phyloP scores from a whole-genome alignment of 768 basidiomycete genomes.

The Lactarius vividus region DNA sequence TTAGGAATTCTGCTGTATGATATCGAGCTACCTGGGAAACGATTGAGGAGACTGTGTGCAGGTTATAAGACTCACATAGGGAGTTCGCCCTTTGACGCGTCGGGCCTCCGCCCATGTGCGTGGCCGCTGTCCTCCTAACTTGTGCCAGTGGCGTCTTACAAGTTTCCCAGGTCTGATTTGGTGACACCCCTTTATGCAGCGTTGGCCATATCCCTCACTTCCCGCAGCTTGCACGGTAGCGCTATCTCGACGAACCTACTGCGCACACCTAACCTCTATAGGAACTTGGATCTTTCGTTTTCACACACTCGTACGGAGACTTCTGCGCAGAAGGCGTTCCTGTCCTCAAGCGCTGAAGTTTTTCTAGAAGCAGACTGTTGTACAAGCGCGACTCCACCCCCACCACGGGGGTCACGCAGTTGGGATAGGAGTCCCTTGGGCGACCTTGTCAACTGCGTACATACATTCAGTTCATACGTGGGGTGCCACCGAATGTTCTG shows the following conservation, averaged over 20 bases:
- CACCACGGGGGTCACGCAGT: background rate
- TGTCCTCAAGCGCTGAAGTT: background rate
- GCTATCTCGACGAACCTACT: background rate
- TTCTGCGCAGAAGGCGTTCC: conserved; percentile 1
- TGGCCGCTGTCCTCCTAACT: background rate
- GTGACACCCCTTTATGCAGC: background rate
- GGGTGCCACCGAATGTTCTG: background rate
- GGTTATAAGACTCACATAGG: conserved; percentile 68
- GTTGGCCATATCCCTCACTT: background rate
- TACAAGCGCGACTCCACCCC: background rate
- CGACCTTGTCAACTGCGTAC: background rate
- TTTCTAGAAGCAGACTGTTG: conserved; percentile 8
- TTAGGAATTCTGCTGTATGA: conserved; percentile 40
- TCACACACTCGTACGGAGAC: background rate
- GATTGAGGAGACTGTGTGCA: conserved; percentile 54
- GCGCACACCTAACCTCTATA: background rate
- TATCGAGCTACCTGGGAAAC: conserved; percentile 21
- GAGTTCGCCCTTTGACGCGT: conserved; percentile 53
- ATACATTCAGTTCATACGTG: background rate
- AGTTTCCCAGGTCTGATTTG: background rate
- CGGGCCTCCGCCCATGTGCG: conserved; percentile 54
- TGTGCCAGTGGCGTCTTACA: background rate
- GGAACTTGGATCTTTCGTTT: background rate
- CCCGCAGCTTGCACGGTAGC: background rate
- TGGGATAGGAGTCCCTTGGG: background rate